Evolutionary conservation across 306 rosid genomes (phyloP).

Genomic region (Ceratonia siliqua): DNA sequence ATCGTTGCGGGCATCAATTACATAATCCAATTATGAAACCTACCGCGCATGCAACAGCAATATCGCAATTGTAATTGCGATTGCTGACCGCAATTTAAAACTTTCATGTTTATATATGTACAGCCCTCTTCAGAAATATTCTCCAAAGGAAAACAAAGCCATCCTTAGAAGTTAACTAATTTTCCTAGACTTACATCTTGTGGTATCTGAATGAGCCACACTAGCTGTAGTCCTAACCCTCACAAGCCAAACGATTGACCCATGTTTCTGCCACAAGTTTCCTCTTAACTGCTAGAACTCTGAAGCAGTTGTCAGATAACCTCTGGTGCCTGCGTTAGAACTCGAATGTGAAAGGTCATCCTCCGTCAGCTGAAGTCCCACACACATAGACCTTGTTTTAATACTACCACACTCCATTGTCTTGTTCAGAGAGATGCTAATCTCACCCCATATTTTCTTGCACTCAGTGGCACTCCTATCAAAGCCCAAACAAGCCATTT

Average conservation of each 20-base stretch:
- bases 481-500: slow-evolving; percentile 44
- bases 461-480: slow-evolving; percentile 43
- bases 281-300: slow-evolving; percentile 33
- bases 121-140: neutral
- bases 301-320: slow-evolving; percentile 32
- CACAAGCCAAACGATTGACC: neutral
- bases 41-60: too few species aligned
- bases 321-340: slow-evolving; percentile 23
- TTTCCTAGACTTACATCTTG: slow-evolving; percentile 17
- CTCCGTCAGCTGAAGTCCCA: slow-evolving; percentile 61
- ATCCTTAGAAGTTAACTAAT: neutral
- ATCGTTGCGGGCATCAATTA: too few species aligned
- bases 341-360: slow-evolving; percentile 49
- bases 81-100: too few species aligned
- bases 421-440: slow-evolving; percentile 43
- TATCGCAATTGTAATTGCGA: too few species aligned
- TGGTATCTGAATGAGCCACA: slow-evolving; percentile 24
- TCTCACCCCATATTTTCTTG: slow-evolving; percentile 53
- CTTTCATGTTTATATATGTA: neutral
- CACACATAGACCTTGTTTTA: slow-evolving; percentile 45
- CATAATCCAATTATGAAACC: too few species aligned
- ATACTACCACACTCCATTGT: slow-evolving; percentile 31
- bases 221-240: slow-evolving; percentile 1
- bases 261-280: slow-evolving; percentile 44
- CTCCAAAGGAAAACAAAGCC: neutral